Evolutionary conservation across 352 stramenopile genomes (phyloP).

Genomic region (Blastocystis sp.): DNA sequence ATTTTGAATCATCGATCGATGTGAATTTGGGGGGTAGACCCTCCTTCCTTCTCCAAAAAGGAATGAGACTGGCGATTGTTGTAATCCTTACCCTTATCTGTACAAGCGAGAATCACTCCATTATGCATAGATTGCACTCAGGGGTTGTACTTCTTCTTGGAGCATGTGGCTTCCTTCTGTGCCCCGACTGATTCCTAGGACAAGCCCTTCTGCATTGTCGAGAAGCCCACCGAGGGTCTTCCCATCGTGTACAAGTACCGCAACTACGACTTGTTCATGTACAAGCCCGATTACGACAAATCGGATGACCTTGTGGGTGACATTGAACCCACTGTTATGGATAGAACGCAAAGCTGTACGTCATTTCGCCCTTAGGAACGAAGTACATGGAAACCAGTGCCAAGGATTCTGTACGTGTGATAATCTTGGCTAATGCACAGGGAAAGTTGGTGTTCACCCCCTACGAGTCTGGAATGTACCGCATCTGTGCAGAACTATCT

Average conservation of each 20-base stretch:
- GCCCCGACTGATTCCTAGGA: neutral
- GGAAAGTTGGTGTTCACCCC: conserved; percentile 61
- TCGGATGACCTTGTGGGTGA: neutral
- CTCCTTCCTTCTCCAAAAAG: neutral
- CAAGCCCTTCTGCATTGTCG: conserved; percentile 48
- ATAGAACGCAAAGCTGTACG: conserved; percentile 56
- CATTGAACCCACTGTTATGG: neutral
- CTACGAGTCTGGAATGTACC: conserved; percentile 56
- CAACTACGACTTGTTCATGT: conserved; percentile 62
- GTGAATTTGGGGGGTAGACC: neutral
- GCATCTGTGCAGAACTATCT: conserved; percentile 33
- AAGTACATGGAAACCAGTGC: conserved; percentile 60
- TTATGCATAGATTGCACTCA: neutral
- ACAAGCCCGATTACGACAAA: conserved; percentile 49
- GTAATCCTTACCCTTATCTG: neutral
- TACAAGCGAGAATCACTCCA: neutral
- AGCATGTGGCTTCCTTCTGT: conserved; percentile 14
- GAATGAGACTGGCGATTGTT: neutral
- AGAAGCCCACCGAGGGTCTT: conserved; percentile 18
- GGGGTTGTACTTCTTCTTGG: conserved; percentile 32
- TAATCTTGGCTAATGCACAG: neutral
- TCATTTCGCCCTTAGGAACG: conserved; percentile 50
- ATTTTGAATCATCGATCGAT: too few species aligned
- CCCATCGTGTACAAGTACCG: conserved; percentile 62
- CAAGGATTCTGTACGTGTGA: conserved; percentile 19